Conservation (phyloP, 2,329 filamentous ascomycete species). For the Trichoderma sp. region DNA sequence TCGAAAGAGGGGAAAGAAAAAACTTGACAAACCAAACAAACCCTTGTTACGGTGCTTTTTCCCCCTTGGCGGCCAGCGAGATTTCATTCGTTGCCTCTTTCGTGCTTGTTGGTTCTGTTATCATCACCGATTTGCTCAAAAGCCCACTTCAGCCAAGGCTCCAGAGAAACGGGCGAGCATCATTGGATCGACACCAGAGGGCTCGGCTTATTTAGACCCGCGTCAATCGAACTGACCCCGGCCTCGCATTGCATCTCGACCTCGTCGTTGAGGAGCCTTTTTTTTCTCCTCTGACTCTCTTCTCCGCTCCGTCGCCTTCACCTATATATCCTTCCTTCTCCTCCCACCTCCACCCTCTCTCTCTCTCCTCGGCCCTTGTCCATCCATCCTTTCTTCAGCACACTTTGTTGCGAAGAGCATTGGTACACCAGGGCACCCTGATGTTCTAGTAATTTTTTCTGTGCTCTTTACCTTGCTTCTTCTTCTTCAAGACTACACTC, state of each 20-base stretch:
- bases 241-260: conserved; percentile 9
- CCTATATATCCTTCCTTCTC: conserved; percentile 1
- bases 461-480: background rate
- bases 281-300: background rate
- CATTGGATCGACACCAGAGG: conserved; percentile 9
- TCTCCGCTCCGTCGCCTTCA: background rate
- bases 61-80: background rate
- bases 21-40: background rate
- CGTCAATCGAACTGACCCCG: background rate
- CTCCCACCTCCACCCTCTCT: background rate
- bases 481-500: background rate
- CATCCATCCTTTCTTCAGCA: background rate
- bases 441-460: background rate
- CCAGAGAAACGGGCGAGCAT: conserved; percentile 3
- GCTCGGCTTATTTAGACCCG: conserved; percentile 13
- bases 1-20: background rate
- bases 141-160: conserved; percentile 1
- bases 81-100: background rate
- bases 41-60: background rate
- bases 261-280: background rate
- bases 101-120: background rate
- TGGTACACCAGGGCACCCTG: background rate
- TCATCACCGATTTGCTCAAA: conserved; percentile 1
- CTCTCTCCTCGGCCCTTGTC: background rate
- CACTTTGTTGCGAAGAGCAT: background rate